phyloP scores from a whole-genome alignment of 1,139 yeast genomes.

The Eremothecium gossypii region DNA sequence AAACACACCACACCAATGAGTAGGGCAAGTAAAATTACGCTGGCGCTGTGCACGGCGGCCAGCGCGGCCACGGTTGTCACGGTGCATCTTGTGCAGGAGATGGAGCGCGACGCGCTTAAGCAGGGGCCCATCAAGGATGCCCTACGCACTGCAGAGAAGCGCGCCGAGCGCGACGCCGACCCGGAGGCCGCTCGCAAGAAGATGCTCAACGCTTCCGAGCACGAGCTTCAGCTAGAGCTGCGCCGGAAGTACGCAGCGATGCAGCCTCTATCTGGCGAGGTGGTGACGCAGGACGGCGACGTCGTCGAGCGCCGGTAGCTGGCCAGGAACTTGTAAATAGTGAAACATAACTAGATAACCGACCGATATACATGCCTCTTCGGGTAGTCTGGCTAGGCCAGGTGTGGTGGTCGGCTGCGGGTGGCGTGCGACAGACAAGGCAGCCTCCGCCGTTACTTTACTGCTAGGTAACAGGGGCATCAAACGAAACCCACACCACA shows the following conservation, averaged over 20 bases:
- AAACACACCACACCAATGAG: slow-evolving; percentile 39
- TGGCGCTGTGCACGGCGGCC: slow-evolving; percentile 47
- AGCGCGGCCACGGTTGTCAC: slow-evolving; percentile 54
- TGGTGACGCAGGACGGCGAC: slow-evolving; percentile 26
- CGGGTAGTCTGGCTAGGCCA: no score
- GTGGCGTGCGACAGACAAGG: no score
- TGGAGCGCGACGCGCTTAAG: slow-evolving; percentile 59
- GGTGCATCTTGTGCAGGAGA: slow-evolving; percentile 58
- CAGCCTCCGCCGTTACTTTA: no score
- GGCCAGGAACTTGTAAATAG: no score
- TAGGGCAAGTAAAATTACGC: slow-evolving; percentile 60
- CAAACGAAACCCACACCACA: no score
- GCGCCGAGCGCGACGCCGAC: slow-evolving; percentile 33
- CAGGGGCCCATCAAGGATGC: slow-evolving; percentile 81
- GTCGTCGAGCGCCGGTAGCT: slow-evolving; percentile 5
- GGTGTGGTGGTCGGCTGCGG: no score
- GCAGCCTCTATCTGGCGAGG: slow-evolving; percentile 56
- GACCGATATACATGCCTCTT: no score
- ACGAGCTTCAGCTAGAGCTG: slow-evolving; percentile 62
- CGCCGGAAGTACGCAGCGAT: slow-evolving; percentile 50
- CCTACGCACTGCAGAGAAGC: slow-evolving; percentile 44
- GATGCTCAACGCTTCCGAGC: slow-evolving; percentile 58
- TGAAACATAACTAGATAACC: no score
- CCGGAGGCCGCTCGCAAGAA: slow-evolving; percentile 34
- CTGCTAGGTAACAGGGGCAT: no score